phyloP scores from a whole-genome alignment of 768 basidiomycete genomes.

The Naganishia friedmannii region DNA sequence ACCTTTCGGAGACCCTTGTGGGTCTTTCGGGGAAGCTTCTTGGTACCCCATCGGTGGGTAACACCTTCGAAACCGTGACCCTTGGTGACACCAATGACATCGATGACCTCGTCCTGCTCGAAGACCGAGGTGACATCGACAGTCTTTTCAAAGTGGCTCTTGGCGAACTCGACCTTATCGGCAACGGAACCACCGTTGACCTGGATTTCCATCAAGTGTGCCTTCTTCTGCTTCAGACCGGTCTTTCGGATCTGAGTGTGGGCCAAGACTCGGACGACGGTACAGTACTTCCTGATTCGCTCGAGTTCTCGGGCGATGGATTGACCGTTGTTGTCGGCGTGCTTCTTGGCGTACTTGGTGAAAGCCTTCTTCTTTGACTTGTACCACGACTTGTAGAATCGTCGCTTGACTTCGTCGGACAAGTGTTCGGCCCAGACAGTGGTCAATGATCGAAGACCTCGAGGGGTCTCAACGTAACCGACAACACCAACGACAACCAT shows the following conservation, averaged over 20 bases:
- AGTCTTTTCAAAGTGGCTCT: conserved; percentile 93
- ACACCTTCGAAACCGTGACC: conserved; percentile 99
- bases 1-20: conserved; percentile 99
- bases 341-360: conserved; percentile 99
- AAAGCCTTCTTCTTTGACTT: conserved; percentile 99
- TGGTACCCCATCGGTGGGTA: conserved; percentile 98
- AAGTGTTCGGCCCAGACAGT: conserved; percentile 96
- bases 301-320: conserved; percentile 92
- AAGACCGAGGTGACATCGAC: conserved; percentile 80
- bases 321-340: conserved; percentile 90
- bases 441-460: conserved; percentile 95
- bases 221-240: conserved; percentile 97
- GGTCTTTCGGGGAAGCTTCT: conserved; percentile 95
- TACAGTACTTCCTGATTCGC: conserved; percentile 99
- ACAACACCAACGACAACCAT: conserved; percentile 96
- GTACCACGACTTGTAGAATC: conserved; percentile 99
- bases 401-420: conserved; percentile 94
- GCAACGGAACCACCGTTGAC: conserved; percentile 89
- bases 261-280: conserved; percentile 97
- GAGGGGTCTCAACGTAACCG: conserved; percentile 99
- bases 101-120: conserved; percentile 94
- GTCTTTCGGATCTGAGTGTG: conserved; percentile 99
- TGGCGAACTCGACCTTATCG: conserved; percentile 96
- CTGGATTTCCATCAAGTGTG: conserved; percentile 99
- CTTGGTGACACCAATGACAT: conserved; percentile 96